Conservation (phyloP, 2,329 filamentous ascomycete genomes). For the Colletotrichum sidae region DNA sequence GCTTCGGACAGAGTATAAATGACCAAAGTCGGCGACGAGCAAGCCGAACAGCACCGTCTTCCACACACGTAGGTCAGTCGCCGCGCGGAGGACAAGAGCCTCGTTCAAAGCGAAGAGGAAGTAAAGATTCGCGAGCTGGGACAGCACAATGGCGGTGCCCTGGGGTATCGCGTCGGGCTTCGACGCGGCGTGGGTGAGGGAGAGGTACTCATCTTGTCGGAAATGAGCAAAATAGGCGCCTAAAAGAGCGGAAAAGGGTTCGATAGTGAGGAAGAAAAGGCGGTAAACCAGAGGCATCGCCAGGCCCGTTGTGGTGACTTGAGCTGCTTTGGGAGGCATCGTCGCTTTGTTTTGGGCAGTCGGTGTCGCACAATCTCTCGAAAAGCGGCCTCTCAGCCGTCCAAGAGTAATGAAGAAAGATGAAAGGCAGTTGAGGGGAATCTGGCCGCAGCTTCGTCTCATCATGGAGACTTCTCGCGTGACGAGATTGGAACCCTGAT, state of each 20-base stretch:
- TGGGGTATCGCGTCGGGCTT: conserved; percentile 63
- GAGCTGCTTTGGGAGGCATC: conserved; percentile 39
- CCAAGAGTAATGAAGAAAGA: background rate
- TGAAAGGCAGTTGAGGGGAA: conserved; percentile 4
- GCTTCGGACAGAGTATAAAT: conserved; percentile 73
- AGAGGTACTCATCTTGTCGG: conserved; percentile 68
- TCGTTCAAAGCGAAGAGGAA: conserved; percentile 82
- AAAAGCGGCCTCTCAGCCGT: background rate
- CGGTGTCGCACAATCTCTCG: no score
- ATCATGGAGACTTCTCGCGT: conserved; percentile 28
- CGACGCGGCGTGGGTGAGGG: conserved; percentile 69
- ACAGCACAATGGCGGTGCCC: conserved; percentile 74
- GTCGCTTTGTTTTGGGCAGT: background rate
- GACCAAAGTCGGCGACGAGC: conserved; percentile 81
- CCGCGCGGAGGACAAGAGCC: conserved; percentile 78
- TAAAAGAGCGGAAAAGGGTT: conserved; percentile 66
- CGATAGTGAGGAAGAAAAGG: conserved; percentile 80
- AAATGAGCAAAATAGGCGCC: conserved; percentile 66
- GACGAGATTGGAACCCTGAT: conserved; percentile 30
- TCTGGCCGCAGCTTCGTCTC: conserved; percentile 28
- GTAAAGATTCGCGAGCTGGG: conserved; percentile 84
- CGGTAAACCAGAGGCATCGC: conserved; percentile 72
- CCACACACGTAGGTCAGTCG: conserved; percentile 78
- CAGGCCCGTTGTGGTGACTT: conserved; percentile 47
- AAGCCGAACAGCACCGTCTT: conserved; percentile 73